Conservation (phyloP, 2,329 filamentous ascomycete species). For the Stenocarpella maydis region DNA sequence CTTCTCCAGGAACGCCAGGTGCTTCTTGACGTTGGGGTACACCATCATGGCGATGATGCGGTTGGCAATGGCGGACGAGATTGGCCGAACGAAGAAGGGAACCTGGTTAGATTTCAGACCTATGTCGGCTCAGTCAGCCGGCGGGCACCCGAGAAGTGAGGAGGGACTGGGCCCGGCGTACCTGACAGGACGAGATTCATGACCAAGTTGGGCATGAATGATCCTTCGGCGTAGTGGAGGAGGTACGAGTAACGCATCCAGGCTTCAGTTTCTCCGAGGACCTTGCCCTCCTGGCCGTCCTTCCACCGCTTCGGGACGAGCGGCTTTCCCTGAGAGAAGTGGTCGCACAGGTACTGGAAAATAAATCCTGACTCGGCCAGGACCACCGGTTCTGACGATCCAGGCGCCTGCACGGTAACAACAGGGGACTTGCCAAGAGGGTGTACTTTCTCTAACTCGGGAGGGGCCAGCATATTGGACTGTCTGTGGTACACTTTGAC, state of each 20-base stretch:
- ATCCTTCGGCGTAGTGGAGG: slow-evolving; percentile 88
- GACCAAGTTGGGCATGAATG: slow-evolving; percentile 76
- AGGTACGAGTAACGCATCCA: slow-evolving; percentile 71
- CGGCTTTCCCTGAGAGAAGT: slow-evolving; percentile 55
- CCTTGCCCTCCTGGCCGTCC: slow-evolving; percentile 63
- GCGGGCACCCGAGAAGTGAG: background rate
- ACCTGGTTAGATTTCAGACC: slow-evolving; percentile 55
- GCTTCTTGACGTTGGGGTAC: slow-evolving; percentile 56
- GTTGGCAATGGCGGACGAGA: slow-evolving; percentile 56
- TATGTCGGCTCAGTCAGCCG: slow-evolving; percentile 35
- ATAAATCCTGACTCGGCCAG: slow-evolving; percentile 86
- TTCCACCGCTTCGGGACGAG: slow-evolving; percentile 64
- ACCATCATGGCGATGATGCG: slow-evolving; percentile 52
- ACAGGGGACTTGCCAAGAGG: slow-evolving; percentile 88
- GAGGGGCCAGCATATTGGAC: slow-evolving; percentile 68
- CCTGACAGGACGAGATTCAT: slow-evolving; percentile 67
- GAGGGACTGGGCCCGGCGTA: slow-evolving; percentile 43
- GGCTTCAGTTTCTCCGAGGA: slow-evolving; percentile 68
- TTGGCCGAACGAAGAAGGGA: slow-evolving; percentile 62
- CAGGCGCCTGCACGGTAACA: slow-evolving; percentile 66
- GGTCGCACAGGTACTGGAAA: slow-evolving; percentile 80
- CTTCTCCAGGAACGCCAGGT: slow-evolving; percentile 59
- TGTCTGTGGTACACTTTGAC: slow-evolving; percentile 80
- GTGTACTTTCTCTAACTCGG: slow-evolving; percentile 79
- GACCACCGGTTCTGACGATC: slow-evolving; percentile 57